phyloP scores from a whole-genome alignment of 1,139 yeast species.

The Dujonia santamariae region DNA sequence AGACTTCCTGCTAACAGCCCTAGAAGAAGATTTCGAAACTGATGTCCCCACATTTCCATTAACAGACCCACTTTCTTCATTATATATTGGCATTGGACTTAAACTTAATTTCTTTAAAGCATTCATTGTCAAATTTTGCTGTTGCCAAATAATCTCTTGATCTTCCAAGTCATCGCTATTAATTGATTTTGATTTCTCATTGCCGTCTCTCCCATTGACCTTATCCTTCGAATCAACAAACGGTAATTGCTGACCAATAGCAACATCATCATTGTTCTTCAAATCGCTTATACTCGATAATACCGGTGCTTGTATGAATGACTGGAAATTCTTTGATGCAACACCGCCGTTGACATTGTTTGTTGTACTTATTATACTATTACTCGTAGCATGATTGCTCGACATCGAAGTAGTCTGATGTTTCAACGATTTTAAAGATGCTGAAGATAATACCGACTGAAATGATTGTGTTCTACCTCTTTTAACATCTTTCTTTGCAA shows the following conservation, averaged over 20 bases:
- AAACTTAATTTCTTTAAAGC: constrained; percentile 46
- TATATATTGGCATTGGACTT: constrained; percentile 37
- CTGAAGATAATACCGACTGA: constrained; percentile 62
- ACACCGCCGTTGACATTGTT: constrained; percentile 12
- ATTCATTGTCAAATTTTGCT: constrained; percentile 41
- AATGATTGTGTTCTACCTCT: constrained; percentile 57
- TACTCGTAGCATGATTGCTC: constrained; percentile 18
- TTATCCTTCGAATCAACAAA: constrained; percentile 24
- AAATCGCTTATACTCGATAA: constrained; percentile 37
- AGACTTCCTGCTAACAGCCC: constrained; percentile 13
- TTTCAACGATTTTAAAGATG: constrained; percentile 49
- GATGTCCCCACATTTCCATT: too few species aligned
- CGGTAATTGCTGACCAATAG: constrained; percentile 44
- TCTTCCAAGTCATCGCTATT: constrained; percentile 22
- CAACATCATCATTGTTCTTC: constrained; percentile 26
- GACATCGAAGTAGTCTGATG: constrained; percentile 21
- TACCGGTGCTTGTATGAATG: constrained; percentile 49
- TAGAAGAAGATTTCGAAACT: constrained; percentile 3
- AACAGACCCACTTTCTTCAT: constrained; percentile 13
- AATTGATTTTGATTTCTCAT: constrained; percentile 7
- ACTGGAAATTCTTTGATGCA: constrained; percentile 38
- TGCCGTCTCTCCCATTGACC: constrained; percentile 1
- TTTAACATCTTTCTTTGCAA: constrained; percentile 53
- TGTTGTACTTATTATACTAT: constrained; percentile 20
- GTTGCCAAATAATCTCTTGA: constrained; percentile 38